phyloP scores from a whole-genome alignment of 2,329 filamentous ascomycete species.

The Aspergillus carbonarius region DNA sequence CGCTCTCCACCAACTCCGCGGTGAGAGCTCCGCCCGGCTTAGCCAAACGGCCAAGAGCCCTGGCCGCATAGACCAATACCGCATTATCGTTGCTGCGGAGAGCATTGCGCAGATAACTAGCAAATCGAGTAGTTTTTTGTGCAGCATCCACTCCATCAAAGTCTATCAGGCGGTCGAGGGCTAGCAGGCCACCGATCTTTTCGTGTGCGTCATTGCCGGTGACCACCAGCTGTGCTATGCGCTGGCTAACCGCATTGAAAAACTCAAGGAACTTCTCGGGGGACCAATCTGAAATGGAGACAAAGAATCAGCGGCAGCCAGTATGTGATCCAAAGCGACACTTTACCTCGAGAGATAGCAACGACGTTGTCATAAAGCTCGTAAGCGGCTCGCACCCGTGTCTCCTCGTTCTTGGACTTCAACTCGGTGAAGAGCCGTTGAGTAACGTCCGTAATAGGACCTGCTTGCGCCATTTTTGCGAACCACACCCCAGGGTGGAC shows the following conservation, averaged over 20 bases:
- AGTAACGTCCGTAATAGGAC: slow-evolving; percentile 49
- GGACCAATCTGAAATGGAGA: slow-evolving; percentile 62
- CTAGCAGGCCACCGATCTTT: slow-evolving; percentile 86
- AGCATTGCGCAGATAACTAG: slow-evolving; percentile 82
- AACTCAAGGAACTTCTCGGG: slow-evolving; percentile 74
- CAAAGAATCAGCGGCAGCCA: slow-evolving; percentile 13
- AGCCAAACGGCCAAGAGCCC: slow-evolving; percentile 84
- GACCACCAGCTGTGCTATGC: slow-evolving; percentile 71
- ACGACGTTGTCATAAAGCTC: slow-evolving; percentile 50
- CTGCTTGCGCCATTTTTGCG: slow-evolving; percentile 48
- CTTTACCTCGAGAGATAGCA: slow-evolving; percentile 47
- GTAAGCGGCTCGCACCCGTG: slow-evolving; percentile 48
- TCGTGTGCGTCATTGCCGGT: slow-evolving; percentile 85
- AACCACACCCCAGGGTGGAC: slow-evolving; percentile 38
- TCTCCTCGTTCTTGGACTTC: slow-evolving; percentile 56
- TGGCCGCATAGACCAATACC: slow-evolving; percentile 86
- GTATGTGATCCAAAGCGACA: neutral
- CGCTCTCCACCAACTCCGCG: slow-evolving; percentile 91
- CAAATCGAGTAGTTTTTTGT: slow-evolving; percentile 91
- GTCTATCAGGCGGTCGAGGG: slow-evolving; percentile 88
- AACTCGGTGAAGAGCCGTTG: slow-evolving; percentile 59
- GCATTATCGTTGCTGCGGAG: slow-evolving; percentile 87
- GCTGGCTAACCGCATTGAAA: slow-evolving; percentile 65
- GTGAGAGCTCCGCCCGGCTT: slow-evolving; percentile 91
- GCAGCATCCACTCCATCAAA: slow-evolving; percentile 94